These are phyloP conservation scores for Laetiporus sulphureus DNA, from an alignment of 1,284 basidiomycete species.

Conservation along the genomic window DNA sequence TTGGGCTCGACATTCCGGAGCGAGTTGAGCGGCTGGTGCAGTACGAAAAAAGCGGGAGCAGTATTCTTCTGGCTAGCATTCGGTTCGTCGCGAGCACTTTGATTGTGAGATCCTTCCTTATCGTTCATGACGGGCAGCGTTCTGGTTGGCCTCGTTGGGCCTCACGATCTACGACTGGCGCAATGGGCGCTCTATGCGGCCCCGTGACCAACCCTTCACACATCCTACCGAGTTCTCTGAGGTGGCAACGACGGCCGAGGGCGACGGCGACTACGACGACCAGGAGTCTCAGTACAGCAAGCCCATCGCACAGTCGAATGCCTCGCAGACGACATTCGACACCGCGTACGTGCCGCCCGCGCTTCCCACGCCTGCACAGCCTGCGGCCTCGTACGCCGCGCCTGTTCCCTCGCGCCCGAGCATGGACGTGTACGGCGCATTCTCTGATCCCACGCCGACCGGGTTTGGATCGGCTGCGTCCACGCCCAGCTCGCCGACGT, in stretches of 20 bases:
- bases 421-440: slow-evolving; percentile 83
- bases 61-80: slow-evolving; percentile 87
- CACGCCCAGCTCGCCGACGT: slow-evolving; percentile 27
- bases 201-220: slow-evolving; percentile 67
- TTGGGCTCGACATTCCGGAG: slow-evolving; percentile 63
- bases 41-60: slow-evolving; percentile 81
- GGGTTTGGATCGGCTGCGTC: slow-evolving; percentile 42
- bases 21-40: slow-evolving; percentile 75
- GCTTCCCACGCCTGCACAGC: slow-evolving; percentile 25
- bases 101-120: not conserved
- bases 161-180: slow-evolving; percentile 70
- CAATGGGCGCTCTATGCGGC: slow-evolving; percentile 50
- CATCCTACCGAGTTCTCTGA: slow-evolving; percentile 42
- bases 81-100: slow-evolving; percentile 35
- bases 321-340: slow-evolving; percentile 42
- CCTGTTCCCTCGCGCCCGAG: slow-evolving; percentile 45
- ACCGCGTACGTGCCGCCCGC: slow-evolving; percentile 22
- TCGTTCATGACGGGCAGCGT: slow-evolving; percentile 32
- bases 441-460: slow-evolving; percentile 72
- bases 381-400: slow-evolving; percentile 19
- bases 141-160: slow-evolving; percentile 59
- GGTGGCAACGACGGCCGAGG: slow-evolving; percentile 27
- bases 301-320: slow-evolving; percentile 13
- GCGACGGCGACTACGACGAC: slow-evolving; percentile 34
- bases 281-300: slow-evolving; percentile 16